Base-by-base conservation (phyloP, 2,329 filamentous ascomycete species). In the Sporothrix phasma region DNA sequence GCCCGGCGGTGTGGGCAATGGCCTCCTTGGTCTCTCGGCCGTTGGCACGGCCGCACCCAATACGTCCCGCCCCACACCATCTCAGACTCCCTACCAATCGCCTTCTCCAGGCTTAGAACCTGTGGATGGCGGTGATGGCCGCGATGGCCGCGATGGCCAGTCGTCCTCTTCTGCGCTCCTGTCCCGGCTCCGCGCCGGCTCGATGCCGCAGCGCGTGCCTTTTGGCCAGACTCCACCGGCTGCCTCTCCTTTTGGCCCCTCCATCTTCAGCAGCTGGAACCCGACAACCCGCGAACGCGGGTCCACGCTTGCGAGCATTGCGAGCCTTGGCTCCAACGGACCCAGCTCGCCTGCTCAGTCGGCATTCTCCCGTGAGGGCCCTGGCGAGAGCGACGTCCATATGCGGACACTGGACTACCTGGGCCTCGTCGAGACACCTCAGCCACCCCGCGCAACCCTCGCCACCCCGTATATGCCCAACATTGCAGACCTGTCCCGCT, bases 341-440 rank as follows among this genome's bases (percentile, higher is more conserved):
- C 91, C 90, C 2, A 89, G 88, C 67, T 97, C 93, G 15, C 93
- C 93, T 1, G 85, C 89, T 15, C 89, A 92, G 71, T 95, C 91
- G 7, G 86, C 89, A 1, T 93, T 93, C 72, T 95, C 91, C 11
- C 86, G 88, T 69, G 92, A 96, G 71, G 92, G 90, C 34, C 84
- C 88, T 53, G 88, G 86, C 19, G 93, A 97, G 72, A 90, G 87
- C 34, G 92, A 97, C 73, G 91, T 96, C 69, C 84, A 87, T 71
- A 87, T 88, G 84, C 89, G 90, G 72, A 99, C 94, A 2, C 79
- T 99, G 69, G 94, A 99, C 74, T 99, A 99, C 73, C 84, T 99
- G 66, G 94, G 94, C 56, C 83, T 99, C 59, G 93, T 92, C 37
- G 94, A 97, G 75, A 96, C 92, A 17, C 93, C 94, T 22, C 91